Evolutionary conservation across 192 early-diverging fungal species (phyloP), one percentile per base, ranked within the genome.

Genomic region (Dispira parvispora): DNA sequence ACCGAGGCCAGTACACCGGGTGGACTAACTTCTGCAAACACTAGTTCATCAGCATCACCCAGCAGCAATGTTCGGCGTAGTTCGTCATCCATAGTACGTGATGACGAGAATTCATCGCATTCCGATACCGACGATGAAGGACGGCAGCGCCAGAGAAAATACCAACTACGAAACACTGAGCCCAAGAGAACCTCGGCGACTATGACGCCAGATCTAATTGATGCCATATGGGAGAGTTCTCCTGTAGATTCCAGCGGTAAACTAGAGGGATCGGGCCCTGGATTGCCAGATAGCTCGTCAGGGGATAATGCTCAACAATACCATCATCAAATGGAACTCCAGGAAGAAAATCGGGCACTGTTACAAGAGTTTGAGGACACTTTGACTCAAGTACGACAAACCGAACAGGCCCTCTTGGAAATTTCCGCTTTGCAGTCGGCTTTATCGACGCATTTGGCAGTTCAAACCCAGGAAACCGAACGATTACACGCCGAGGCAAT

Each of bases 401-500:
- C 50, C 11, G 50, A 63, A 38, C 20, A 52, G 62, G 46, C 62
- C 1, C 68, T 89, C 53, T 56, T 84, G 54, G 87, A 89, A 68
- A 84, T 89, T 12, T 84, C 87, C 9, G 76, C 80, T 0, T 67
- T 89, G 25, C 85, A 87, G 62, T 74, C 83, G 4, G 80, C 82
- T 28, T 70, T 89, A 27, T 75, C 84, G n/a, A 82, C 75, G 56
- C 84, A 87, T 68, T 69, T 89, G 28, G 79, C 80, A 26, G 71
- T 78, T 0, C 85, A 89, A 65, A 87, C 86, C 43, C 70, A 77
- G 54, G 82, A 84, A 64, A 89, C 87, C 0, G 82, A 89, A 67
- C 72, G 72, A 42, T 64, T 89, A 26, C 83, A 89, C 61, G 80
- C 75, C 20, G 85, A 89, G 23, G 82, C 87, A 20, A 71, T 85